Percentiles rank a stretch among this genome's conserved stretches.
These are phyloP conservation scores for Aechmea fasciata DNA, from an alignment of 176 grass and related monocot genomes.

Conservation along the genomic window DNA sequence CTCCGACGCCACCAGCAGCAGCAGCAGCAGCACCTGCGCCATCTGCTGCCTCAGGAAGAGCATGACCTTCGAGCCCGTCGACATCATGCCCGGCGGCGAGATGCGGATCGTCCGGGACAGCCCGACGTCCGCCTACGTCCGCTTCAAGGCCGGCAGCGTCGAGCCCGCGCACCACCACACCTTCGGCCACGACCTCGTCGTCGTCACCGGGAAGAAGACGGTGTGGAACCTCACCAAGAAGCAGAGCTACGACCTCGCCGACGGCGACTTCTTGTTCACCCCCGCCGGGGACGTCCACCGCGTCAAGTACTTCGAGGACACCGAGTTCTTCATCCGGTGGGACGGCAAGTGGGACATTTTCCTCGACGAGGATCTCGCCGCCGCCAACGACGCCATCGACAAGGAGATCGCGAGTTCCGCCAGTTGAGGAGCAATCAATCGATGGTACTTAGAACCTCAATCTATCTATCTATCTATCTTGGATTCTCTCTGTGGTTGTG, in stretches of 20 bases:
- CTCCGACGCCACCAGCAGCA: not conserved
- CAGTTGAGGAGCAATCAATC: no score
- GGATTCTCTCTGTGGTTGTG: no score
- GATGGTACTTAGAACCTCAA: no score
- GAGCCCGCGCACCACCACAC: slow-evolving; percentile 94
- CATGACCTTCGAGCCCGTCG: slow-evolving; percentile 74
- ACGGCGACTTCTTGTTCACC: slow-evolving; percentile 85
- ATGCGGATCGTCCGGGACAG: slow-evolving; percentile 87
- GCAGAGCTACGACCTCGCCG: slow-evolving; percentile 55
- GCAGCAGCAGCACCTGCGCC: slow-evolving; percentile 30
- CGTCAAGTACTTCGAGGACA: slow-evolving; percentile 77
- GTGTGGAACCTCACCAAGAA: slow-evolving; percentile 97
- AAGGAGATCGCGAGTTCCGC: slow-evolving; percentile 28
- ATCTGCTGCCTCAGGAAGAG: slow-evolving; percentile 77
- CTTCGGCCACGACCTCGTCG: slow-evolving; percentile 89
- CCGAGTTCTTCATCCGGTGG: slow-evolving; percentile 93
- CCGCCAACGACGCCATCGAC: slow-evolving; percentile 37
- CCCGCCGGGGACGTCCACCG: slow-evolving; percentile 73
- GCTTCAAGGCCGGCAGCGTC: slow-evolving; percentile 88
- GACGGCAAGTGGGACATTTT: slow-evolving; percentile 94
- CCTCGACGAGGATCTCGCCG: slow-evolving; percentile 66
- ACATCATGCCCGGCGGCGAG: slow-evolving; percentile 86
- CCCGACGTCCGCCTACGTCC: slow-evolving; percentile 78
- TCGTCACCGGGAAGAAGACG: slow-evolving; percentile 81
- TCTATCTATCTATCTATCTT: no score